Percentiles rank a stretch among this genome's conserved stretches.
Conservation (phyloP, 1,284 basidiomycete genomes). For the Ustilago esculenta region DNA sequence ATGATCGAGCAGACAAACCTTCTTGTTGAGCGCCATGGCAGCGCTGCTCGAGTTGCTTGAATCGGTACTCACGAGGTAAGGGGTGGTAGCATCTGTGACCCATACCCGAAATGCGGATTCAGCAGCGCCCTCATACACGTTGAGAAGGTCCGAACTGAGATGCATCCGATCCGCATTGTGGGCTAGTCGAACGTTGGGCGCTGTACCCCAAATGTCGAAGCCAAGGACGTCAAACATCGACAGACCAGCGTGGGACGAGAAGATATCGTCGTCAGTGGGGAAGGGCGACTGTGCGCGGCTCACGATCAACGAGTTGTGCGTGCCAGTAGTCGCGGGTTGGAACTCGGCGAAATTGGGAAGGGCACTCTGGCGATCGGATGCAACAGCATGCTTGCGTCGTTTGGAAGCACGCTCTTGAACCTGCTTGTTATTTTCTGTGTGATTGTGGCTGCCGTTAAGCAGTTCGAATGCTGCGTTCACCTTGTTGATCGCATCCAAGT, state of each 20-base stretch:
- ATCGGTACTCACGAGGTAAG: conserved; percentile 25
- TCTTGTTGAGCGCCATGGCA: conserved; percentile 36
- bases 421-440: not conserved
- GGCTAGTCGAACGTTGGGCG: conserved; percentile 25
- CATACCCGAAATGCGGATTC: conserved; percentile 37
- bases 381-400: conserved; percentile 17
- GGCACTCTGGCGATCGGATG: too few species aligned
- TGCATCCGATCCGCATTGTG: conserved; percentile 25
- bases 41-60: conserved; percentile 7
- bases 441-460: conserved; percentile 9
- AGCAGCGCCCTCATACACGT: conserved; percentile 37
- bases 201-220: conserved; percentile 38
- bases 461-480: conserved; percentile 26
- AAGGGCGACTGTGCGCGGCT: conserved; percentile 40
- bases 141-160: conserved; percentile 34
- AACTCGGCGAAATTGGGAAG: conserved; percentile 18
- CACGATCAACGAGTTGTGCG: conserved; percentile 12
- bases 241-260: not conserved
- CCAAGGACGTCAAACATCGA: conserved; percentile 34
- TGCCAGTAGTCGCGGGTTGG: too few species aligned
- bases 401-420: conserved; percentile 1
- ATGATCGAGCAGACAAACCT: conserved; percentile 35
- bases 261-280: conserved; percentile 1
- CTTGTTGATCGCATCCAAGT: conserved; percentile 9
- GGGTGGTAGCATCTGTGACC: conserved; percentile 38